Evolutionary conservation across 164 flowering plant species (phyloP).

Genomic region (Magnolia officinalis): DNA sequence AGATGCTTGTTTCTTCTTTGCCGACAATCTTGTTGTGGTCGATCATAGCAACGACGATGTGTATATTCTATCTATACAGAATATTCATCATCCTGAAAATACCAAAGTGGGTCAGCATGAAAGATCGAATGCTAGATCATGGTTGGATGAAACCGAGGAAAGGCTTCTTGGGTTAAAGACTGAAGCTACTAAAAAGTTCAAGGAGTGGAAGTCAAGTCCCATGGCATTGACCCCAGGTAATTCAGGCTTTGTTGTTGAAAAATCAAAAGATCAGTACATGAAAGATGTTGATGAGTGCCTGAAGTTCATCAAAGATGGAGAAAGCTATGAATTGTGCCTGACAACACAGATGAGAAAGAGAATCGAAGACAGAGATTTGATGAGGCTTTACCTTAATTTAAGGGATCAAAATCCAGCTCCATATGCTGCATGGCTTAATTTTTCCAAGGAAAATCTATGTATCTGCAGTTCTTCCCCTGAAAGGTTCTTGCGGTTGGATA

Average conservation of each 20-base stretch:
- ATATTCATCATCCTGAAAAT: slow-evolving; percentile 15
- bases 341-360: slow-evolving; percentile 75
- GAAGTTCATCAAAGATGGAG: slow-evolving; percentile 80
- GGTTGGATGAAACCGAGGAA: slow-evolving; percentile 68
- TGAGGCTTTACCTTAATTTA: slow-evolving; percentile 69
- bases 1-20: slow-evolving; percentile 98
- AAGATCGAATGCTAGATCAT: slow-evolving; percentile 28
- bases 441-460: slow-evolving; percentile 56
- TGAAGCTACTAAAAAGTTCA: slow-evolving; percentile 12
- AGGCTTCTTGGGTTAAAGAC: slow-evolving; percentile 47
- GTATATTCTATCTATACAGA: slow-evolving; percentile 58
- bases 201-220: slow-evolving; percentile 13
- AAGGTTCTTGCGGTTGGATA: slow-evolving; percentile 74
- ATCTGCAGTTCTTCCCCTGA: slow-evolving; percentile 97
- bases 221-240: slow-evolving; percentile 12
- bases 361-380: slow-evolving; percentile 42
- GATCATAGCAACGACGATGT: slow-evolving; percentile 73
- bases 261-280: slow-evolving; percentile 69
- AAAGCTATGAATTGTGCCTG: slow-evolving; percentile 94
- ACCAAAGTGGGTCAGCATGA: slow-evolving; percentile 1
- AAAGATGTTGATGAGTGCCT: slow-evolving; percentile 70
- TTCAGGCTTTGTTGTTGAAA: slow-evolving; percentile 50
- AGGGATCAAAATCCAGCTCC: slow-evolving; percentile 91
- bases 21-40: slow-evolving; percentile 71
- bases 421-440: slow-evolving; percentile 97